A percentile compares a stretch with the other conserved stretches of the same genome.
phyloP scores from a whole-genome alignment of 1,284 basidiomycete genomes.

The Moniliella sp. region DNA sequence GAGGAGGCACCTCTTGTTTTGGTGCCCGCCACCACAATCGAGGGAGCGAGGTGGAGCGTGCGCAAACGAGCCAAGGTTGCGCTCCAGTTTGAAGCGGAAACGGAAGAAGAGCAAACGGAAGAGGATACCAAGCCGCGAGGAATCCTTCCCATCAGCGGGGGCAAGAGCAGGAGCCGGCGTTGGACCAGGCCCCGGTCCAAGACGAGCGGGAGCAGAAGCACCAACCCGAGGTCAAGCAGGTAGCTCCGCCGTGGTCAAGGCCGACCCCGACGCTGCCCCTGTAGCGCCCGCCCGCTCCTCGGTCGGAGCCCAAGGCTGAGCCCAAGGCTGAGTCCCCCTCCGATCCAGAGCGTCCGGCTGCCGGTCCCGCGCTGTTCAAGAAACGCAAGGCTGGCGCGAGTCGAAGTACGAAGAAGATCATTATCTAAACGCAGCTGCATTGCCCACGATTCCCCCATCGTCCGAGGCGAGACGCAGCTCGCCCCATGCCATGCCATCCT shows the following conservation, averaged over 20 bases:
- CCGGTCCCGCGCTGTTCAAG: neutral
- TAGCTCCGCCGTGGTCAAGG: neutral
- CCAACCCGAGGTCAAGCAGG: neutral
- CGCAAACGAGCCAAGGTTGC: no score
- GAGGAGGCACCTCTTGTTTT: no score
- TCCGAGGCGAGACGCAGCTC: no score
- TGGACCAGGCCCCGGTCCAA: no score
- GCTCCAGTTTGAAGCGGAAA: no score
- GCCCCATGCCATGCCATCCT: no score
- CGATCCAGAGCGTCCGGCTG: neutral
- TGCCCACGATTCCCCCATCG: neutral
- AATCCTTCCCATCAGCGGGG: neutral
- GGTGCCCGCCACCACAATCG: no score
- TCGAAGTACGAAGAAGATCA: neutral
- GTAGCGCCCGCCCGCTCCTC: neutral
- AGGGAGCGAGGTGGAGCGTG: no score
- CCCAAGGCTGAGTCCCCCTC: neutral
- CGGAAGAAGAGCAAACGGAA: no score
- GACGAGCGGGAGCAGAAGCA: constrained; percentile 2
- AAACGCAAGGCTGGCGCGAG: neutral
- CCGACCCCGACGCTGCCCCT: neutral
- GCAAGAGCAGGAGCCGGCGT: constrained; percentile 7
- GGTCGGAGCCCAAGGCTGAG: neutral
- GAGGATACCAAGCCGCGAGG: no score
- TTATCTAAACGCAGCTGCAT: neutral